Conservation (phyloP, 345 rosid species). For the Clausena lansium region DNA sequence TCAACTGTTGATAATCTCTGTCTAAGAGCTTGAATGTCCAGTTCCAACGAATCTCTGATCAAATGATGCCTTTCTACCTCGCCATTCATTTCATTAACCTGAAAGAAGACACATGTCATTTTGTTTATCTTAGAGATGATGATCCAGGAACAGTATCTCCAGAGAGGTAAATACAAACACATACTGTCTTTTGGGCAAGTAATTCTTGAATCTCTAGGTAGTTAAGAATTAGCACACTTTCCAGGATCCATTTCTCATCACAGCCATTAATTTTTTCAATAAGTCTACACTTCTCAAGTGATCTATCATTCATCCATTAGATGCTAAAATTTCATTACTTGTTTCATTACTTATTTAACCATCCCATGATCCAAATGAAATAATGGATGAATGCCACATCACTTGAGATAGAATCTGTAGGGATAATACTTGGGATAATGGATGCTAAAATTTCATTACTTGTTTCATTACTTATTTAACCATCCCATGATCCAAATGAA, state of each 20-base stretch:
- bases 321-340: too few relatives aligned
- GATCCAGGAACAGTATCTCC: not conserved
- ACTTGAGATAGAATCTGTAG: too few relatives aligned
- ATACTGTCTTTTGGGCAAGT: not conserved
- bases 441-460: too few relatives aligned
- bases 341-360: too few relatives aligned
- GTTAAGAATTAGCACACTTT: not conserved
- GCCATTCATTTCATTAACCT: slow-evolving; percentile 86
- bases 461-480: too few relatives aligned
- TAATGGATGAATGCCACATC: too few relatives aligned
- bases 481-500: too few relatives aligned
- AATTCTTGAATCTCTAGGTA: not conserved
- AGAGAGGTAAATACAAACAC: not conserved
- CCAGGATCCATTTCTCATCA: not conserved
- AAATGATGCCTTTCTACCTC: slow-evolving; percentile 73
- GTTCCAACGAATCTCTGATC: slow-evolving; percentile 66
- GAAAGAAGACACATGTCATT: slow-evolving; percentile 23
- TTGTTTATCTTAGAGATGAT: not conserved
- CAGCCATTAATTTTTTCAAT: not conserved
- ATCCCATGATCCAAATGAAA: too few relatives aligned
- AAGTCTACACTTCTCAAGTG: too few relatives aligned
- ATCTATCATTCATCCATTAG: too few relatives aligned
- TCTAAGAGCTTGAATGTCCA: slow-evolving; percentile 69
- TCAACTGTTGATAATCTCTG: slow-evolving; percentile 63
- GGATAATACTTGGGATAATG: too few relatives aligned